phyloP scores from a whole-genome alignment of 2,329 filamentous ascomycete genomes.

The Fusarium drepaniforme region DNA sequence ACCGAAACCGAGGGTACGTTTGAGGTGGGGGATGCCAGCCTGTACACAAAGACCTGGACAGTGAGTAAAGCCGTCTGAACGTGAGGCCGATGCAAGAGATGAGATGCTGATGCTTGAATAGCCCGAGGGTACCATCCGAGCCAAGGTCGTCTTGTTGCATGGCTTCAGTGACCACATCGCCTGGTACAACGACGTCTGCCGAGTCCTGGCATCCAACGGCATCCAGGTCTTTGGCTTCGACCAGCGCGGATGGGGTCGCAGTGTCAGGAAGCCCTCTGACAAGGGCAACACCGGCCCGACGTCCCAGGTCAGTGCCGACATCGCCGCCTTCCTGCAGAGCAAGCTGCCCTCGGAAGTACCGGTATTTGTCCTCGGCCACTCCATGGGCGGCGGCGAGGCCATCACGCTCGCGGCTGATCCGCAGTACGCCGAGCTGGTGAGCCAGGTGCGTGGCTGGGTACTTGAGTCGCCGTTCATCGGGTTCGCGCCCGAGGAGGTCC shows the following conservation, averaged over 20 bases:
- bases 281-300: constrained; percentile 82
- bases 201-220: constrained; percentile 74
- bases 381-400: constrained; percentile 88
- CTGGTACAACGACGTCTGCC: constrained; percentile 82
- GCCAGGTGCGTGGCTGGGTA: constrained; percentile 78
- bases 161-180: constrained; percentile 91
- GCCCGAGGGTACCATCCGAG: constrained; percentile 70
- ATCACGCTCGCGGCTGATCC: constrained; percentile 69
- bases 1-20: constrained; percentile 64
- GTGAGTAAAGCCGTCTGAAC: constrained; percentile 54
- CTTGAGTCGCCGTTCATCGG: constrained; percentile 84
- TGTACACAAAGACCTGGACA: constrained; percentile 71
- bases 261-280: constrained; percentile 70
- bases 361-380: constrained; percentile 89
- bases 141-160: constrained; percentile 86
- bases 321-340: constrained; percentile 78
- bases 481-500: constrained; percentile 74
- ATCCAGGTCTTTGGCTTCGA: constrained; percentile 85
- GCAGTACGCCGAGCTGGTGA: constrained; percentile 65
- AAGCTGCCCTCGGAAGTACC: constrained; percentile 69
- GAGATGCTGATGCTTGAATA: constrained; percentile 44
- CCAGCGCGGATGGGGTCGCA: constrained; percentile 90
- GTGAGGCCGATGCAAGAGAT: background rate
- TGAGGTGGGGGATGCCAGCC: constrained; percentile 56
- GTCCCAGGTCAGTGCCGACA: constrained; percentile 77